Evolutionary conservation across 2,329 filamentous ascomycete species (phyloP).

Genomic region (Fusarium albidum): DNA sequence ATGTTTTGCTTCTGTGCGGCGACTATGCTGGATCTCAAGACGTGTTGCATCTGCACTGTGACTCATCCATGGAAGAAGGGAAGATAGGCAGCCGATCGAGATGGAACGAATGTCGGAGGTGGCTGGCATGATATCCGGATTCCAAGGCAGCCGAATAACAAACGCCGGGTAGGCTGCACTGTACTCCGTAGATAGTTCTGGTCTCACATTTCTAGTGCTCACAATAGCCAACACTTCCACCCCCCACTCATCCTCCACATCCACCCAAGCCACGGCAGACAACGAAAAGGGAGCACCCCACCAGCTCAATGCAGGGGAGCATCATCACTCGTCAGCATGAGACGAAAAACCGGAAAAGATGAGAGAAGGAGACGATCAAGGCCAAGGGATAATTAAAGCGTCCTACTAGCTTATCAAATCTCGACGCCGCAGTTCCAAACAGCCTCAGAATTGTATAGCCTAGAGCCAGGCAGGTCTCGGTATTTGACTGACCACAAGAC

Average conservation of each 20-base stretch:
- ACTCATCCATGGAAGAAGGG: conserved; percentile 11
- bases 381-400: conserved; percentile 13
- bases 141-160: not conserved
- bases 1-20: conserved; percentile 12
- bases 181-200: no score
- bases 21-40: not conserved
- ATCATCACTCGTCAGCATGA: conserved; percentile 13
- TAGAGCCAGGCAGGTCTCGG: no score
- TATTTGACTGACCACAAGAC: conserved; percentile 19
- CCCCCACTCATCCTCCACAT: no score
- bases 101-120: conserved; percentile 22
- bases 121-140: conserved; percentile 3
- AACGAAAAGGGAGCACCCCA: conserved; percentile 22
- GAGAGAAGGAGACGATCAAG: not conserved
- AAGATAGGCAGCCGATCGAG: conserved; percentile 18
- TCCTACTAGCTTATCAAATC: conserved; percentile 1
- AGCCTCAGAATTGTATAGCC: not conserved
- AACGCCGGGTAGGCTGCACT: conserved; percentile 9
- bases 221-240: conserved; percentile 15
- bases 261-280: conserved; percentile 28
- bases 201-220: conserved; percentile 4
- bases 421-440: conserved; percentile 4
- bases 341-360: conserved; percentile 1
- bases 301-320: conserved; percentile 24
- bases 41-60: conserved; percentile 26